Conservation (phyloP, 2,329 filamentous ascomycete genomes). For the Sordariomycetes sp. region DNA sequence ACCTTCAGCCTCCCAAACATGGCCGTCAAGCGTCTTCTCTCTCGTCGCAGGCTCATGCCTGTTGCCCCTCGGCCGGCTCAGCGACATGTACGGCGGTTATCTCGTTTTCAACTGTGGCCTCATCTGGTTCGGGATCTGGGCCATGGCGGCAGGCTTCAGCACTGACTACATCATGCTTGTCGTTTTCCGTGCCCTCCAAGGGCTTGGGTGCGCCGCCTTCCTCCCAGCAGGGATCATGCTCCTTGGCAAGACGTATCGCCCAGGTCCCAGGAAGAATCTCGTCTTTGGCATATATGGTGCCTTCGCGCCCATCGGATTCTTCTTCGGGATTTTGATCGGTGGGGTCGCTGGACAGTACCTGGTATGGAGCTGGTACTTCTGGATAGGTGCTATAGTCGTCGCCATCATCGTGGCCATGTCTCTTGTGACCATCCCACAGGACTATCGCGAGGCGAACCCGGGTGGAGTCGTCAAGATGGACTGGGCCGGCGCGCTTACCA, state of each 20-base stretch:
- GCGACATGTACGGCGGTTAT: constrained; percentile 54
- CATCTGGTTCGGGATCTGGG: constrained; percentile 58
- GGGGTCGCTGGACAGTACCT: constrained; percentile 50
- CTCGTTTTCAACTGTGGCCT: constrained; percentile 48
- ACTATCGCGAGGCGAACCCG: constrained; percentile 14
- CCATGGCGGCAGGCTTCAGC: constrained; percentile 59
- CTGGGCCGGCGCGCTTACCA: constrained; percentile 44
- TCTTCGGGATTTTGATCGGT: constrained; percentile 55
- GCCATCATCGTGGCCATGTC: constrained; percentile 36
- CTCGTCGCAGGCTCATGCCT: constrained; percentile 45
- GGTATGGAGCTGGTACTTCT: constrained; percentile 62
- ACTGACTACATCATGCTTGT: constrained; percentile 60
- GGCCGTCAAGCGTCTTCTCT: constrained; percentile 54
- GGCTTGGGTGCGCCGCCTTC: constrained; percentile 62
- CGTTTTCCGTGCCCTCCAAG: constrained; percentile 63
- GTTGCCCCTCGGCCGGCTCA: constrained; percentile 50
- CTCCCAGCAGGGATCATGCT: constrained; percentile 62
- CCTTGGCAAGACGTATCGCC: constrained; percentile 56
- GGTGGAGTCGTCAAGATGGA: constrained; percentile 36
- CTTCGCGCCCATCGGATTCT: constrained; percentile 47
- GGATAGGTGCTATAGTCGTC: constrained; percentile 38
- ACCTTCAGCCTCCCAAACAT: constrained; percentile 47
- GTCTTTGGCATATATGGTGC: constrained; percentile 50
- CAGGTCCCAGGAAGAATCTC: constrained; percentile 61
- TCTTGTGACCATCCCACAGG: constrained; percentile 25